These are phyloP conservation scores for Aspergillus coremiiformis DNA, from an alignment of 495 filamentous ascomycete species.

Conservation along the genomic window DNA sequence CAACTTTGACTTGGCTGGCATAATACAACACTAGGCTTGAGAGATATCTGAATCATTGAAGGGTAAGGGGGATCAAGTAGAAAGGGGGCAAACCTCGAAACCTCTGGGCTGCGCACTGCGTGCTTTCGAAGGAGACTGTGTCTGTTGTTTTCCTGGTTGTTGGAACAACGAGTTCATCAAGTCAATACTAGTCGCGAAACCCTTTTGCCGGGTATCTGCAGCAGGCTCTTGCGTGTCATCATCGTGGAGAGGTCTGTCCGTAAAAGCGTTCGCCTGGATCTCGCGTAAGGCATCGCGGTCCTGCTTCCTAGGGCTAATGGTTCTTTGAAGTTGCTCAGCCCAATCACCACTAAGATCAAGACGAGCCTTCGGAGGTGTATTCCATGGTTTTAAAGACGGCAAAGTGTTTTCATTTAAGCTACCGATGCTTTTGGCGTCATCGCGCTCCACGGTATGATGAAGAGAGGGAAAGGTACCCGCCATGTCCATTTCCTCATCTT, in stretches of 20 bases:
- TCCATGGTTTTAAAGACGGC: conserved; percentile 34
- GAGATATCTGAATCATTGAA: not conserved
- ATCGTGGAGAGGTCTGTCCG: conserved; percentile 27
- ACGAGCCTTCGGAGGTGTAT: conserved; percentile 53
- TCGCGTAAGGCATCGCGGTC: conserved; percentile 62
- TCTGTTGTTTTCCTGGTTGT: conserved; percentile 31
- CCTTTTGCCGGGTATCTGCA: conserved; percentile 39
- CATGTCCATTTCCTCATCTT: conserved; percentile 67
- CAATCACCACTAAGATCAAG: conserved; percentile 61
- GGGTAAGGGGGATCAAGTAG: conserved; percentile 15
- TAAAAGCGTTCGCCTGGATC: conserved; percentile 49
- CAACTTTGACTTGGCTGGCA: not conserved
- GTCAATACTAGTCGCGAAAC: conserved; percentile 75
- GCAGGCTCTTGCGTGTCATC: conserved; percentile 28
- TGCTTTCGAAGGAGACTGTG: conserved; percentile 32
- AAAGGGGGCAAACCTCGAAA: conserved; percentile 63
- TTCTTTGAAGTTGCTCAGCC: conserved; percentile 85
- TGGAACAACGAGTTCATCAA: conserved; percentile 87
- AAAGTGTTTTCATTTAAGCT: conserved; percentile 42
- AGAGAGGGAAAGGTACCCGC: conserved; percentile 62
- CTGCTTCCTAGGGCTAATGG: conserved; percentile 83
- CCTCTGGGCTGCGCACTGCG: conserved; percentile 47
- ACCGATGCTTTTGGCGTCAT: conserved; percentile 35
- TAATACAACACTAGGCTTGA: not conserved
- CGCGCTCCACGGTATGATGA: conserved; percentile 60